Conservation (phyloP, 768 basidiomycete genomes). For the Kwoniella newhampshirensis region DNA sequence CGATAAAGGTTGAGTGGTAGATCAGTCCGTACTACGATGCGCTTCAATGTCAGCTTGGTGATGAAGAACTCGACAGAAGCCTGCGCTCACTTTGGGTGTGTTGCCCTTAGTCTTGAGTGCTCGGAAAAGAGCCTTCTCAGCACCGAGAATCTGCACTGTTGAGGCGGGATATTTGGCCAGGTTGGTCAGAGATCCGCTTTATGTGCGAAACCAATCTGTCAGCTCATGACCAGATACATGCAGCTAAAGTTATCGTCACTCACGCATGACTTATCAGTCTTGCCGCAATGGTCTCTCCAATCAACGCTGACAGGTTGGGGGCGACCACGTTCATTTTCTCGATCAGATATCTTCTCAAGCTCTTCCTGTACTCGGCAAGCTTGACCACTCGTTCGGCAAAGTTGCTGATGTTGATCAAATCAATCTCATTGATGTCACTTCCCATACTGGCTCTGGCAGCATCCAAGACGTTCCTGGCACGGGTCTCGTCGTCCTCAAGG, state of each 20-base stretch:
- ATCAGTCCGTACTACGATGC: conserved; percentile 90
- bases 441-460: conserved; percentile 95
- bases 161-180: conserved; percentile 97
- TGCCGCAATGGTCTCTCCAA: conserved; percentile 89
- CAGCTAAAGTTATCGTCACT: conserved; percentile 10
- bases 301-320: conserved; percentile 82
- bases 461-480: conserved; percentile 91
- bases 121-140: conserved; percentile 95
- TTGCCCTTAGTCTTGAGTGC: conserved; percentile 98
- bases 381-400: conserved; percentile 89
- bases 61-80: not conserved
- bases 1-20: conserved; percentile 95
- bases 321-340: conserved; percentile 99
- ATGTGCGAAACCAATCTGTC: not conserved
- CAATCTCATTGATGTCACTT: conserved; percentile 81
- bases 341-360: conserved; percentile 75
- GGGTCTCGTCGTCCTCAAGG: conserved; percentile 76
- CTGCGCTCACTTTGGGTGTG: conserved; percentile 76
- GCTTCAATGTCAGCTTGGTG: conserved; percentile 5
- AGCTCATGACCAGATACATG: not conserved
- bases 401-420: conserved; percentile 90
- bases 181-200: conserved; percentile 82
- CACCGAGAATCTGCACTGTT: conserved; percentile 96
- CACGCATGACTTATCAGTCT: conserved; percentile 86
- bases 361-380: conserved; percentile 90